Percentiles rank a stretch among this genome's conserved stretches.
These are phyloP conservation scores for Cenchrus fungigraminus DNA, from an alignment of 176 grass and related monocot species.

Conservation along the genomic window DNA sequence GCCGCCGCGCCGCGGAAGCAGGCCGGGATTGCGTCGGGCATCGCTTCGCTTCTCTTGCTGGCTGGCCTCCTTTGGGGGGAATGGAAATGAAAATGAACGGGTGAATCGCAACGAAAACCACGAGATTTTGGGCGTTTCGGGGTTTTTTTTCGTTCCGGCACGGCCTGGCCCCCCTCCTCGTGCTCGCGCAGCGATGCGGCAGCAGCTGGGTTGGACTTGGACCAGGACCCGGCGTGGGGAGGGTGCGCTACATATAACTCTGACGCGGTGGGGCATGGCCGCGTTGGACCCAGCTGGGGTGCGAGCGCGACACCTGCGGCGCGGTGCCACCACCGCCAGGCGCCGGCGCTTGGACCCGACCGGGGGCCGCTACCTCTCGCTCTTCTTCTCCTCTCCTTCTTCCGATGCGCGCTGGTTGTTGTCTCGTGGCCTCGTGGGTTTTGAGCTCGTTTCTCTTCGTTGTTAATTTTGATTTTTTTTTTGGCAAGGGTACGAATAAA, in stretches of 20 bases:
- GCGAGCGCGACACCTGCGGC: slow-evolving; percentile 9
- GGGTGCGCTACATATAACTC: slow-evolving; percentile 41
- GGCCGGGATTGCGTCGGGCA: slow-evolving; percentile 58
- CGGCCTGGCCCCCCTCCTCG: background rate
- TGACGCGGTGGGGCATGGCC: slow-evolving; percentile 9
- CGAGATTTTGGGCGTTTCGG: background rate
- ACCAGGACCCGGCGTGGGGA: background rate
- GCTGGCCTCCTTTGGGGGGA: background rate
- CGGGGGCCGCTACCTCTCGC: background rate
- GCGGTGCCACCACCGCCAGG: background rate
- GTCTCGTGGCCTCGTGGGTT: background rate
- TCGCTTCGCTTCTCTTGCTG: slow-evolving; percentile 1
- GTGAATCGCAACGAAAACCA: background rate
- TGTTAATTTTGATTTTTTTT: background rate
- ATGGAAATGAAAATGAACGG: too few species aligned
- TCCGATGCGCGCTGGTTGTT: background rate
- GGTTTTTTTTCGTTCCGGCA: background rate
- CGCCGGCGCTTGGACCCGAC: background rate
- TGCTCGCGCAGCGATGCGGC: too few species aligned
- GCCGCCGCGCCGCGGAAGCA: slow-evolving; percentile 44
- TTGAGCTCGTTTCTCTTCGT: background rate
- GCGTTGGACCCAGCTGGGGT: slow-evolving; percentile 44
- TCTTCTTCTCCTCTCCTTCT: too few species aligned
- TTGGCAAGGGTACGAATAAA: background rate
- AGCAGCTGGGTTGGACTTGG: slow-evolving; percentile 15